These are phyloP conservation scores for Monosporascus sp. DNA, from an alignment of 2,329 filamentous ascomycete genomes.

Conservation along the genomic window DNA sequence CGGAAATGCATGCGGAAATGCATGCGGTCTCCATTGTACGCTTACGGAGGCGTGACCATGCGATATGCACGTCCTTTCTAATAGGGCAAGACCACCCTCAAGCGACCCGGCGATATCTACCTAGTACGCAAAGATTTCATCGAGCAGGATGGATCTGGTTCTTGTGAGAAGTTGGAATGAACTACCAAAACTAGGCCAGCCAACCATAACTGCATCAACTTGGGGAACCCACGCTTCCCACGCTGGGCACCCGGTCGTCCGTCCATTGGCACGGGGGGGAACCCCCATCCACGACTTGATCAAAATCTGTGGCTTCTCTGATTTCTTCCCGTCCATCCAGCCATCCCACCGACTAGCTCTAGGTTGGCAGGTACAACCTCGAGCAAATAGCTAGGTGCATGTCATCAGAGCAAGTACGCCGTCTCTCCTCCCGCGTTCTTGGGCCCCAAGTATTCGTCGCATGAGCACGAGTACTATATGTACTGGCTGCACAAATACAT, in stretches of 20 bases:
- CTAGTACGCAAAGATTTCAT: background rate
- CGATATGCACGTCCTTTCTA: background rate
- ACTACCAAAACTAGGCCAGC: background rate
- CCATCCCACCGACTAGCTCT: background rate
- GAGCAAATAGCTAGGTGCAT: background rate
- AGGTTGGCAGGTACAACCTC: background rate
- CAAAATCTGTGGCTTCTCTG: background rate
- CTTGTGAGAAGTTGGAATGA: too few species aligned
- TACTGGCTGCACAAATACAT: background rate
- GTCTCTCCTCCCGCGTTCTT: background rate
- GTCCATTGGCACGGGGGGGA: background rate
- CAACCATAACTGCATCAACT: background rate
- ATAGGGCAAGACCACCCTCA: background rate
- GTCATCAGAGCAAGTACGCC: background rate
- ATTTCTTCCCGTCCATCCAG: background rate
- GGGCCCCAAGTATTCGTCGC: background rate
- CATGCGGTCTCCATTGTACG: background rate
- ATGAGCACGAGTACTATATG: too few species aligned
- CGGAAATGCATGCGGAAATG: background rate
- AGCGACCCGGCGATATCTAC: background rate
- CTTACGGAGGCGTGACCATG: background rate
- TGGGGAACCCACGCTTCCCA: background rate
- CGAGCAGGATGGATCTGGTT: background rate
- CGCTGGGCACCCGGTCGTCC: background rate
- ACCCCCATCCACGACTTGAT: background rate